phyloP scores from a whole-genome alignment of 2,329 filamentous ascomycete species.

The Penicillium sp. region DNA sequence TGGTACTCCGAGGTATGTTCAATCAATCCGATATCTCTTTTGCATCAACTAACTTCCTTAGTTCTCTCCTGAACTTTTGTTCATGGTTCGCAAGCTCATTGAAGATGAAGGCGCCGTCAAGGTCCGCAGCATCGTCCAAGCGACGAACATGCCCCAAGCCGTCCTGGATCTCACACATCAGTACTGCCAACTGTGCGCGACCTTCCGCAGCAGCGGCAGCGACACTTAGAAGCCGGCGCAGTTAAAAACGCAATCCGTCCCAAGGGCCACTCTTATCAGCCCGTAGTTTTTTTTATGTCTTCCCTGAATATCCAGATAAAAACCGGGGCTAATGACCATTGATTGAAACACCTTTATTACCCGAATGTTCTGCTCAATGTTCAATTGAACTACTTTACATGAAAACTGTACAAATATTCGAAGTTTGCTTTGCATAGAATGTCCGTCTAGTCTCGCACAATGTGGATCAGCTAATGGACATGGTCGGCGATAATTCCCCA shows the following conservation, averaged over 20 bases:
- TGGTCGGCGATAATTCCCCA: too few relatives aligned
- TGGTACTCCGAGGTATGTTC: slow-evolving; percentile 88
- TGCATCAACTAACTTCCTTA: slow-evolving; percentile 34
- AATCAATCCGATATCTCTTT: neutral
- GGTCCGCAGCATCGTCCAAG: slow-evolving; percentile 94
- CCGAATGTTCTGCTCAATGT: too few relatives aligned
- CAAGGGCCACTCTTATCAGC: too few relatives aligned
- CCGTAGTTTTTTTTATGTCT: neutral
- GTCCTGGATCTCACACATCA: slow-evolving; percentile 94
- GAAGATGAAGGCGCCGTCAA: slow-evolving; percentile 98
- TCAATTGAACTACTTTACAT: too few relatives aligned
- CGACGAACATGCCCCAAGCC: slow-evolving; percentile 87
- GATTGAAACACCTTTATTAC: slow-evolving; percentile 16
- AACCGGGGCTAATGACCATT: slow-evolving; percentile 21
- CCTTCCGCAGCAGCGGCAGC: slow-evolving; percentile 90
- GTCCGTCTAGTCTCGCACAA: too few relatives aligned
- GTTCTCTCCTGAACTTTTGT: slow-evolving; percentile 90
- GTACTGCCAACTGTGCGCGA: slow-evolving; percentile 91
- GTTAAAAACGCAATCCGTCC: too few relatives aligned
- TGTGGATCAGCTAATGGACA: too few relatives aligned
- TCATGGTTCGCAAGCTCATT: slow-evolving; percentile 86
- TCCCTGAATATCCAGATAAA: slow-evolving; percentile 16
- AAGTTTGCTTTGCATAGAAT: too few relatives aligned
- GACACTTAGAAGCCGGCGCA: slow-evolving; percentile 63
- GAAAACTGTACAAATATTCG: too few relatives aligned